Evolutionary conservation across 2,329 filamentous ascomycete genomes (phyloP).

Genomic region (Coniochaeta sp.): DNA sequence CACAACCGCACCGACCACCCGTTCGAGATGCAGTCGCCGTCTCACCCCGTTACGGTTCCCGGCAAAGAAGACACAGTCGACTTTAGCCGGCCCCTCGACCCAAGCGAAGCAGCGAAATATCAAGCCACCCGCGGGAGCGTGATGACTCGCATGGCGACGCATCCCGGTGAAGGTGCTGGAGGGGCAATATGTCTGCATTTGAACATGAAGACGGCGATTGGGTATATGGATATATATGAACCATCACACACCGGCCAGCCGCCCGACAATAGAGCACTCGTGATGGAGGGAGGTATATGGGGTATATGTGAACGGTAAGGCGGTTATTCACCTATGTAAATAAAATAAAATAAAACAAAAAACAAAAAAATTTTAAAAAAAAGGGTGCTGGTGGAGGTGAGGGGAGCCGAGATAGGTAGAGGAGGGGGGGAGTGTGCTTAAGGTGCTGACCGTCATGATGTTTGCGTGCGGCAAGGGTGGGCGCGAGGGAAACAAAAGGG

Average conservation of each 20-base stretch:
- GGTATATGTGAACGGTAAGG: too few species aligned
- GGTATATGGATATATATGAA: background rate
- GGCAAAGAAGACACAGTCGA: background rate
- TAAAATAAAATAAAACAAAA: too few species aligned
- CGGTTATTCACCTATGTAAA: background rate
- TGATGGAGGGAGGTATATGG: too few species aligned
- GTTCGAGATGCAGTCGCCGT: background rate
- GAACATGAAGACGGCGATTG: background rate
- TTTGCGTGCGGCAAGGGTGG: background rate
- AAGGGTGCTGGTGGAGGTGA: too few species aligned
- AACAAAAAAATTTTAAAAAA: too few species aligned
- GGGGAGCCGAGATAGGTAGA: background rate
- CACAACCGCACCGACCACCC: background rate
- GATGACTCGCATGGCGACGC: slow-evolving; percentile 2
- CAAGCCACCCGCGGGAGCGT: background rate
- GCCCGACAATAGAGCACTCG: background rate
- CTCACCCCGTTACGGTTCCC: background rate
- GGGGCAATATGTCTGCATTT: background rate
- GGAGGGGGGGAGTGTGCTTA: background rate
- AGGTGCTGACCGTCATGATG: background rate
- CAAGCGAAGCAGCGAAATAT: slow-evolving; percentile 1
- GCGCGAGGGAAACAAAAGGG: background rate
- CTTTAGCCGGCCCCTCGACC: slow-evolving; percentile 1
- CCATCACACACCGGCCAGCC: background rate
- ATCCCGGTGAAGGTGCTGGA: background rate